Evolutionary conservation across 257 asterid genomes (phyloP).

Genomic region (Perilla frutescens): DNA sequence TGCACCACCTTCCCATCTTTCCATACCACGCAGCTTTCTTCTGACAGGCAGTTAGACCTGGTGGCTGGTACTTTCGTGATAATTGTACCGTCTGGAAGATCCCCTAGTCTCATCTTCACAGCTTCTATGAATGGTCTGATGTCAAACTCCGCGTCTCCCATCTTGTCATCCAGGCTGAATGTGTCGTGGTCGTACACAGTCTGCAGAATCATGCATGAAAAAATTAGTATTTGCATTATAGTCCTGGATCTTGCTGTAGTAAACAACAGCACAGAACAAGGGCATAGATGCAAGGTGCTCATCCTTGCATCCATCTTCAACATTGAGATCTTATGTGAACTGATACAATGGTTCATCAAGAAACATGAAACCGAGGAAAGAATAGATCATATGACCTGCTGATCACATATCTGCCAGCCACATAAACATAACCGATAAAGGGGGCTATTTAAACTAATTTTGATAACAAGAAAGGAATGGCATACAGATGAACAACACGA

Average conservation of each 20-base stretch:
- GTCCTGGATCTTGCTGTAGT: not conserved
- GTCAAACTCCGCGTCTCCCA: slow-evolving; percentile 73
- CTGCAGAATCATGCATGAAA: slow-evolving; percentile 37
- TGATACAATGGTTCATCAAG: not conserved
- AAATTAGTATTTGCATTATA: not conserved
- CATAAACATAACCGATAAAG: not conserved
- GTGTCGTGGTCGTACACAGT: slow-evolving; percentile 74
- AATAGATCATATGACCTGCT: not conserved
- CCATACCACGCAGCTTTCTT: slow-evolving; percentile 61
- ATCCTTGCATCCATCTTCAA: not conserved
- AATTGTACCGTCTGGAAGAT: slow-evolving; percentile 56
- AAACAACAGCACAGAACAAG: not conserved
- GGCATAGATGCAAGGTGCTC: too few species aligned
- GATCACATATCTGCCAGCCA: too few species aligned
- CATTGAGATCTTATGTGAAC: not conserved
- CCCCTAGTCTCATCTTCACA: slow-evolving; percentile 42
- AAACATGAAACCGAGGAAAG: not conserved
- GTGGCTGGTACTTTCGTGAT: slow-evolving; percentile 53
- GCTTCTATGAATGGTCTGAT: slow-evolving; percentile 57
- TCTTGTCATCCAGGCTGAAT: slow-evolving; percentile 66
- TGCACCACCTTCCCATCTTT: slow-evolving; percentile 60
- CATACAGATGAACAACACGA: not conserved
- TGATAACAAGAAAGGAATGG: not conserved
- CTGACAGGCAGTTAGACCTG: slow-evolving; percentile 60
- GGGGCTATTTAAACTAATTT: not conserved